Evolutionary conservation across 176 grass and related monocot species (phyloP), one percentile per base, ranked within the genome.

Genomic region (Triticum dicoccoides): DNA sequence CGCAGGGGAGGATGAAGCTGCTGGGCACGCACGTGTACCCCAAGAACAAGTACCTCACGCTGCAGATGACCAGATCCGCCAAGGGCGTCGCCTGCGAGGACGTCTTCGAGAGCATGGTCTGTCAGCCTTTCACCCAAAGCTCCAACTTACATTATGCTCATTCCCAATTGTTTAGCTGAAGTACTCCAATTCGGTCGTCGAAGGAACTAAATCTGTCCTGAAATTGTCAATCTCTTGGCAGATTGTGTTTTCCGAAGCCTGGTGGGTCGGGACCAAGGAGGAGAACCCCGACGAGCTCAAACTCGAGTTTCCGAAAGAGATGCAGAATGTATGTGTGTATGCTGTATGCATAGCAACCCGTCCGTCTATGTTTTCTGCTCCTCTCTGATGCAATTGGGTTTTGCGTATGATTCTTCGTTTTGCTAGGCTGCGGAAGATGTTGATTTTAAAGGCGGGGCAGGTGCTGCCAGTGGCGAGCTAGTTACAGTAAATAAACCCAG

Each of bases 21-120:
- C 91, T 98, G 11, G 96, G 93, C 0, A 98, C 96, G n/a, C 93
- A 98, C 61, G 84, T 92, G 56, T 98, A 98, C 88, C 93, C 96
- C 11, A 98, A 98, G 88, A 98, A 96, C 90, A 98, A 98, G 87
- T 98, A 98, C 83, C 88, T 98, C 45, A 94, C 96, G 11, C 91
- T 98, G 71, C 96, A 98, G 69, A 91, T 98, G 83, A 92, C 82
- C 2, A 92, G 83, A 66, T 98, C 96, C 21, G 76, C 85, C 65
- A 98, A 98, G 82, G 93, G 96, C 27, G 90, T 98, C 37, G 80
- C 76, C 49, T 95, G 93, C 62, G 96, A 98, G 81, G 96, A 98
- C 85, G 88, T 92, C 52, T 98, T 98, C 76, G 93, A 98, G 76
- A 98, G 96, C 82, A 71, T 98, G 92, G 96, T 98, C 12, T 87